Percentiles rank a stretch among this genome's conserved stretches.
These are phyloP conservation scores for Phytophthora lateralis DNA, from an alignment of 352 stramenopile genomes.

Conservation along the genomic window DNA sequence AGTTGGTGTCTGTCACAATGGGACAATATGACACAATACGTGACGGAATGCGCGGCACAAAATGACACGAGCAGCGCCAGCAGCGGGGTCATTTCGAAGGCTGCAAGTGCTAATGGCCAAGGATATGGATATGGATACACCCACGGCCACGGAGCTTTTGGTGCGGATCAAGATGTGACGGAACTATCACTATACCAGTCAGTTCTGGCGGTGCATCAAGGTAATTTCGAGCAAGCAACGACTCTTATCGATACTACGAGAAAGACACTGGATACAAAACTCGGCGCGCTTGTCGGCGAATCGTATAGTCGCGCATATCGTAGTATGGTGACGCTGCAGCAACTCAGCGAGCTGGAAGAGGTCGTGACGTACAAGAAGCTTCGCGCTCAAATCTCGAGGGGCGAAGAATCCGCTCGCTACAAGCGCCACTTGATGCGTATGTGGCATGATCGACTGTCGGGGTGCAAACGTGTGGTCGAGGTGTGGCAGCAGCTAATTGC, in stretches of 20 bases:
- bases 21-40: slow-evolving; percentile 84
- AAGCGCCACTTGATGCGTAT: slow-evolving; percentile 87
- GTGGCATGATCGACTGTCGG: slow-evolving; percentile 80
- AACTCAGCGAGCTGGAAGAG: slow-evolving; percentile 97
- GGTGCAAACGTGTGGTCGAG: slow-evolving; percentile 92
- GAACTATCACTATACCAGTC: slow-evolving; percentile 78
- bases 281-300: slow-evolving; percentile 96
- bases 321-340: slow-evolving; percentile 97
- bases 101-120: slow-evolving; percentile 29
- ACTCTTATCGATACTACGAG: slow-evolving; percentile 94
- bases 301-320: slow-evolving; percentile 97
- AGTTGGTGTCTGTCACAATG: slow-evolving; percentile 87
- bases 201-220: slow-evolving; percentile 94
- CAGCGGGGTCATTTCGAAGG: slow-evolving; percentile 29
- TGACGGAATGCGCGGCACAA: slow-evolving; percentile 51
- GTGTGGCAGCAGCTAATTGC: slow-evolving; percentile 95
- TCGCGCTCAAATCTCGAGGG: slow-evolving; percentile 65
- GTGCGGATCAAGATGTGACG: slow-evolving; percentile 44
- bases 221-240: slow-evolving; percentile 92
- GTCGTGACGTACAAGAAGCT: slow-evolving; percentile 96
- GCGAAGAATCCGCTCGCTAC: slow-evolving; percentile 76
- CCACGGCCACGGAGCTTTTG: slow-evolving; percentile 36
- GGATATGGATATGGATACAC: slow-evolving; percentile 36
- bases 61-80: slow-evolving; percentile 27
- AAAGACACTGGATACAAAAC: slow-evolving; percentile 93